A percentile compares a stretch with the other conserved stretches of the same genome.
Conservation (phyloP, 345 rosid species). For the Ailanthus altissimus region DNA sequence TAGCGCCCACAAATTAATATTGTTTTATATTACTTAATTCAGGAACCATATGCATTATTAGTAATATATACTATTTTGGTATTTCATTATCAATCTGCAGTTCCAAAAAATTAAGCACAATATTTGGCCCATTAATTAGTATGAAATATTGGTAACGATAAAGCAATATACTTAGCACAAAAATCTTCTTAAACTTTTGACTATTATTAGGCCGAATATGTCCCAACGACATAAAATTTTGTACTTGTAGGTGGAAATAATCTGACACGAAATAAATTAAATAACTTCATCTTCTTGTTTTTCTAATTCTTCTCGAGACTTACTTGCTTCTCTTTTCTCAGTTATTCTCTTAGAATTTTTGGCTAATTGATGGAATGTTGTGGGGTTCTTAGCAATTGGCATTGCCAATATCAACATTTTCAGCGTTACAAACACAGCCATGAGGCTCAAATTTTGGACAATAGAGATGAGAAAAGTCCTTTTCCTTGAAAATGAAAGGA, state of each 20-base stretch:
- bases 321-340: constrained; percentile 6
- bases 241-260: constrained; percentile 34
- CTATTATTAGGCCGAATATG: constrained; percentile 11
- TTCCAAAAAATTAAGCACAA: constrained; percentile 3
- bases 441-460: background rate
- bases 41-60: background rate
- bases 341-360: constrained; percentile 27
- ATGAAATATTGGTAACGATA: no score
- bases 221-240: constrained; percentile 22
- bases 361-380: constrained; percentile 1
- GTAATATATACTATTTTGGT: background rate
- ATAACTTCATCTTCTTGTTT: constrained; percentile 18
- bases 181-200: background rate
- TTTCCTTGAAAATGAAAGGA: constrained; percentile 13
- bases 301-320: constrained; percentile 20
- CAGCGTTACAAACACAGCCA: background rate
- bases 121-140: constrained; percentile 14
- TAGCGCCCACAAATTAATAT: no score
- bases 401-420: constrained; percentile 4
- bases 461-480: background rate
- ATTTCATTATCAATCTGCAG: background rate
- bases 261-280: constrained; percentile 31
- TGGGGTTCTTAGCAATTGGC: constrained; percentile 4
- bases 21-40: no score
- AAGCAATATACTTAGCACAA: background rate